phyloP scores from a whole-genome alignment of 345 rosid genomes.

The Ceriops decandra region DNA sequence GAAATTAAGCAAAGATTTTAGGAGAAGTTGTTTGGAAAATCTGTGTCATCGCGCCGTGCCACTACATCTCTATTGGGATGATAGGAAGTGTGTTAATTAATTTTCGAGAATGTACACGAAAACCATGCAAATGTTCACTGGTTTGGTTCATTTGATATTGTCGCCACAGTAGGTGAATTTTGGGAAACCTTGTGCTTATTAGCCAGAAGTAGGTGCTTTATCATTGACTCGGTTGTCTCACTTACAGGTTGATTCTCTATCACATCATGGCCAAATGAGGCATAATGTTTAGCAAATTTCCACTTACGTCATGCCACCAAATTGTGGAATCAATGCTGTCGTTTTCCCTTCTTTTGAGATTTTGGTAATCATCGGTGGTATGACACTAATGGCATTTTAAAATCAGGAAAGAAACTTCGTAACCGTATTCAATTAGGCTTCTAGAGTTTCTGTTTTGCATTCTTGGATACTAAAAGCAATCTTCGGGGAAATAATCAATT shows the following conservation, averaged over 20 bases:
- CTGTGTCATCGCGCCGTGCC: conserved; percentile 2
- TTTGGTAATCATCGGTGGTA: too few species aligned
- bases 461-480: too few species aligned
- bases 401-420: too few species aligned
- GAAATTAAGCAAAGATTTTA: conserved; percentile 35
- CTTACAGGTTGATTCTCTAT: not conserved
- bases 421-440: too few species aligned
- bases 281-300: not conserved
- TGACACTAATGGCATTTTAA: too few species aligned
- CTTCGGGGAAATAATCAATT: too few species aligned
- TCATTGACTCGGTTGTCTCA: not conserved
- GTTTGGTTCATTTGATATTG: not conserved
- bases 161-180: conserved; percentile 14
- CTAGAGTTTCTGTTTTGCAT: too few species aligned
- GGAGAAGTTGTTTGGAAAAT: conserved; percentile 74
- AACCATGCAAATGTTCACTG: conserved; percentile 15
- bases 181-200: not conserved
- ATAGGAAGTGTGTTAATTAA: conserved; percentile 29
- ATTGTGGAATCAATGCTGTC: too few species aligned
- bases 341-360: too few species aligned
- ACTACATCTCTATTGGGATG: conserved; percentile 30
- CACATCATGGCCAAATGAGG: not conserved
- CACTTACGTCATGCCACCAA: not conserved
- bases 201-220: not conserved
- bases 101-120: conserved; percentile 27